Evolutionary conservation across 345 rosid genomes (phyloP), one percentile per base, ranked within the genome.

Genomic region (Corchorus capsularis): DNA sequence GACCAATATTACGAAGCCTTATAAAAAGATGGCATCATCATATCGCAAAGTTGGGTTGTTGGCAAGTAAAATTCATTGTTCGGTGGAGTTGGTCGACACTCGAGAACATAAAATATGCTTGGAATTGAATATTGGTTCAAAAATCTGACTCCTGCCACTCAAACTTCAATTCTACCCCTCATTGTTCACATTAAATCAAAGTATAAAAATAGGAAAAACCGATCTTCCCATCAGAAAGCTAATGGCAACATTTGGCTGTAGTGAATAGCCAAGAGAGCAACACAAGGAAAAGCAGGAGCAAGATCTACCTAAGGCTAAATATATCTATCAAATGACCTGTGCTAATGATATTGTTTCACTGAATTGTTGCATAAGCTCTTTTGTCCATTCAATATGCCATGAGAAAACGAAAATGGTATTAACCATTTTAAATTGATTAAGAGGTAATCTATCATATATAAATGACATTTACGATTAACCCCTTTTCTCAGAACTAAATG

Each of bases 1-100:
- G 43, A 39, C 43, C 43, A 39, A 39, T 13, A 16, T 2, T 16
- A 53, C 59, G 11, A 54, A 2, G 22, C 19, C 16, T 63, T 5
- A 60, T 3, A 9, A 10, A 62, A 37, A 35, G 3, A 19, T 53
- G 61, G 32, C 55, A 37, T 65, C 55, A 61, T 47, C 56, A 15
- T 45, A 46, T 8, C 46, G 54, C 37, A n/a, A 56, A 10, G 72
- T 57, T 27, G 57, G 82, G 77, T 71, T 71, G 87, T 47, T 74
- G 80, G 83, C 20, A 72, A 72, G 73, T 63, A 32, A 45, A 77
- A 73, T 60, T 53, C 57, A 66, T 71, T 14, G 62, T 63, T 75
- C 12, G 79, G 79, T 71, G 63, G 74, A 16, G 66, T 73, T 11
- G 69, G 77, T 74, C 1, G 27, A 27, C 27, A 0, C 27, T 75